phyloP scores from a whole-genome alignment of 306 rosid species.

The Cicer yamashitae region DNA sequence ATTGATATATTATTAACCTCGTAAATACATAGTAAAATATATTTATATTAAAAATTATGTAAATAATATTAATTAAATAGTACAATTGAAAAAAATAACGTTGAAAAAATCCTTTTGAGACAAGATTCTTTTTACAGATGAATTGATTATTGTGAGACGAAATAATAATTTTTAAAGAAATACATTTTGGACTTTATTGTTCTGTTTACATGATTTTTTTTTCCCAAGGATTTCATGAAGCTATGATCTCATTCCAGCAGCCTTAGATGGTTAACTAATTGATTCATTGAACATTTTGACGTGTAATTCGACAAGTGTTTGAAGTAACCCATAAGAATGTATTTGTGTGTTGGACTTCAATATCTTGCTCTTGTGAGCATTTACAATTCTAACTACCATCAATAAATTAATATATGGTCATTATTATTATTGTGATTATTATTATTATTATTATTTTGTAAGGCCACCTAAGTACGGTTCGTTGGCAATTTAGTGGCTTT shows the following conservation, averaged over 20 bases:
- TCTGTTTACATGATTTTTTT: constrained; percentile 27
- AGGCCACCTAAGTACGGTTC: constrained; percentile 54
- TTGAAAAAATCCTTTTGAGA: too few relatives aligned
- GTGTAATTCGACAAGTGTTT: constrained; percentile 54
- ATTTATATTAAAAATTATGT: too few relatives aligned
- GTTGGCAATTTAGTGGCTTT: constrained; percentile 56
- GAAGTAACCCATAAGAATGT: constrained; percentile 64
- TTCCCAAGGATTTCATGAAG: background rate
- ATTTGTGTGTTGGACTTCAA: constrained; percentile 47
- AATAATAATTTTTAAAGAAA: background rate
- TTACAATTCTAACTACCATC: constrained; percentile 32
- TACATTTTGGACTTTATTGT: background rate
- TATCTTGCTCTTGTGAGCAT: constrained; percentile 45
- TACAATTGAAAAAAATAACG: too few relatives aligned
- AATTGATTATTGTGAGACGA: too few relatives aligned
- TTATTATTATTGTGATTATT: constrained; percentile 2
- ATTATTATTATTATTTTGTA: background rate
- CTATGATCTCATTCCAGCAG: constrained; percentile 15
- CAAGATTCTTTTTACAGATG: too few relatives aligned
- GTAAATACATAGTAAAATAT: too few relatives aligned
- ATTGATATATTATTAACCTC: too few relatives aligned
- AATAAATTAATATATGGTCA: constrained; percentile 42
- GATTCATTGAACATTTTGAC: constrained; percentile 44
- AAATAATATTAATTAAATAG: too few relatives aligned
- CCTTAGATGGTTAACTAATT: constrained; percentile 6